Evolutionary conservation across 768 basidiomycete species (phyloP).

Genomic region (Hygrophorus russula): DNA sequence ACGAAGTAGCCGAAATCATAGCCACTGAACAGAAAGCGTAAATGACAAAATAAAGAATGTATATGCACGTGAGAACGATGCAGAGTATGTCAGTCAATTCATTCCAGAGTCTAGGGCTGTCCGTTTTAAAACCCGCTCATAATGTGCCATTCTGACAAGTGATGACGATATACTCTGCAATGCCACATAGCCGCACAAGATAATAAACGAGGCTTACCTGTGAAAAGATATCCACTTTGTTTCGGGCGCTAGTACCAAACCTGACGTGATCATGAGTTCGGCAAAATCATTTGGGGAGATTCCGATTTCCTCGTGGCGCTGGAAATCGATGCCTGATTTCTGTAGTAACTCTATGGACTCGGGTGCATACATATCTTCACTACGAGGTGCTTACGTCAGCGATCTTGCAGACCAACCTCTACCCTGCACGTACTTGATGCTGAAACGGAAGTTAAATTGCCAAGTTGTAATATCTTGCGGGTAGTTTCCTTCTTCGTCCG

Average conservation of each 20-base stretch:
- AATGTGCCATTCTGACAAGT: background rate
- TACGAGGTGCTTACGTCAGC: constrained; percentile 19
- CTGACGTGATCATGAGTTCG: constrained; percentile 93
- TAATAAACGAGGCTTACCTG: constrained; percentile 47
- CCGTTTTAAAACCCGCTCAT: too few relatives aligned
- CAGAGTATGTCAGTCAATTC: too few relatives aligned
- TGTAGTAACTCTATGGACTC: constrained; percentile 91
- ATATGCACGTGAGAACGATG: too few relatives aligned
- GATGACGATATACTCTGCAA: too few relatives aligned
- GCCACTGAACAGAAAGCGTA: constrained; percentile 45
- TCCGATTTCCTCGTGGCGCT: constrained; percentile 84
- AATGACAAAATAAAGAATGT: background rate
- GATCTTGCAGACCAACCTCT: constrained; percentile 10
- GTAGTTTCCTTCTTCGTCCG: constrained; percentile 87
- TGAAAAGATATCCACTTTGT: constrained; percentile 98
- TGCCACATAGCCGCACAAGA: too few relatives aligned
- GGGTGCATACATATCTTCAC: constrained; percentile 98
- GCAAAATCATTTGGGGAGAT: constrained; percentile 93
- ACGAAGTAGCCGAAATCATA: constrained; percentile 99
- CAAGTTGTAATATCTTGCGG: constrained; percentile 89
- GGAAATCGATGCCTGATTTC: constrained; percentile 94
- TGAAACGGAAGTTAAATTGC: constrained; percentile 99
- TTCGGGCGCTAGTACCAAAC: constrained; percentile 79
- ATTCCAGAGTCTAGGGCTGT: too few relatives aligned
- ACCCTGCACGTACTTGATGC: constrained; percentile 53